Evolutionary conservation across 371 early-diverging fungal species (phyloP).

Genomic region (Mucor mucedo): DNA sequence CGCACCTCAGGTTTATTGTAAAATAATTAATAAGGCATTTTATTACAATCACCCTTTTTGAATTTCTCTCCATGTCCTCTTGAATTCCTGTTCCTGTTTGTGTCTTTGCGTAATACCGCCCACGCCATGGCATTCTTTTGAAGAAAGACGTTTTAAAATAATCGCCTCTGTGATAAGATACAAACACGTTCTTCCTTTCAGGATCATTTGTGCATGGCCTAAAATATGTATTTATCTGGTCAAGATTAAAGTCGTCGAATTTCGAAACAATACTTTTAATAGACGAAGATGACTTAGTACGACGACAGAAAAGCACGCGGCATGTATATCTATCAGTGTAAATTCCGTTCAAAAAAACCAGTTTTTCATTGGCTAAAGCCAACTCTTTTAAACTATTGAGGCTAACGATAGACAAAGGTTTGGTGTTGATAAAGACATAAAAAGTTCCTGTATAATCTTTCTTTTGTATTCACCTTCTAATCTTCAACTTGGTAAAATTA

Average conservation of each 20-base stretch:
- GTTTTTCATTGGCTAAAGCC: not conserved
- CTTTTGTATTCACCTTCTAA: not conserved
- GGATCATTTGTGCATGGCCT: slow-evolving; percentile 12
- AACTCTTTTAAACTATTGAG: not conserved
- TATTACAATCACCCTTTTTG: no score
- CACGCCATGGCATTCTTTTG: not conserved
- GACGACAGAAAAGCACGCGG: not conserved
- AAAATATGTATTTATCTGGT: slow-evolving; percentile 9
- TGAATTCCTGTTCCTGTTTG: not conserved
- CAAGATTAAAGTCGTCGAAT: slow-evolving; percentile 1
- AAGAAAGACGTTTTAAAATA: not conserved
- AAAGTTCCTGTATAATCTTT: not conserved
- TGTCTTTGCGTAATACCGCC: not conserved
- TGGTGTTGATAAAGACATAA: no score
- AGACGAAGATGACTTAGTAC: no score
- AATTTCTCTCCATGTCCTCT: no score
- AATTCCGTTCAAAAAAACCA: slow-evolving; percentile 5
- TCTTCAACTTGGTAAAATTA: not conserved
- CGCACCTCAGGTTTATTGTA: not conserved
- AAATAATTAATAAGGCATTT: no score
- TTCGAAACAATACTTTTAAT: not conserved
- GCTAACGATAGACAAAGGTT: no score
- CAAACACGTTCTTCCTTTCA: slow-evolving; percentile 1
- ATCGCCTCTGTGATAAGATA: not conserved
- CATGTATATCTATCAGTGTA: slow-evolving; percentile 4